Evolutionary conservation across 2,329 filamentous ascomycete species (phyloP).

Genomic region (Colletotrichum lini): DNA sequence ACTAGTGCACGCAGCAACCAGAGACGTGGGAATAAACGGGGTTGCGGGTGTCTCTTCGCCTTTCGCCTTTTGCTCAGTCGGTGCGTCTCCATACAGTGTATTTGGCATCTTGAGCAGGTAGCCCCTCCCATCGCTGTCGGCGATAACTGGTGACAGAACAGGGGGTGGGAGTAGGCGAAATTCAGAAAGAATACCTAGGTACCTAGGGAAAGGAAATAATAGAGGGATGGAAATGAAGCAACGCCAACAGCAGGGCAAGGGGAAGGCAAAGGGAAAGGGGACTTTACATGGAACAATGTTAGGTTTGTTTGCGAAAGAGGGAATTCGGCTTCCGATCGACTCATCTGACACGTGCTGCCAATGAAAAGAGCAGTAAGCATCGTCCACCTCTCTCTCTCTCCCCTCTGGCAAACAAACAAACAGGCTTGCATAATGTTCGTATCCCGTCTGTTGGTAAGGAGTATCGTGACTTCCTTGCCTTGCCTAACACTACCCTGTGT

Average conservation of each 20-base stretch:
- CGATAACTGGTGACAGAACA: not conserved
- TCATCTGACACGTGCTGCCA: slow-evolving; percentile 12
- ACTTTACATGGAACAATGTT: not conserved
- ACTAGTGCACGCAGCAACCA: slow-evolving; percentile 13
- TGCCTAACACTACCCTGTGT: not conserved
- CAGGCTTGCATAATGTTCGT: slow-evolving; percentile 3
- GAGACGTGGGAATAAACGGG: slow-evolving; percentile 11
- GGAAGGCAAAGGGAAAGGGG: not conserved
- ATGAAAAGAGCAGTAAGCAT: slow-evolving; percentile 4
- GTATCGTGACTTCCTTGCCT: not conserved
- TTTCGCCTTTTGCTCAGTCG: not conserved
- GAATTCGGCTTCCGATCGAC: not conserved
- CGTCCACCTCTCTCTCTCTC: too few relatives aligned
- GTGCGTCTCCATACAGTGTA: not conserved
- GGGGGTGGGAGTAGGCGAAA: not conserved
- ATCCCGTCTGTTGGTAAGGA: slow-evolving; percentile 13
- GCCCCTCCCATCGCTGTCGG: not conserved
- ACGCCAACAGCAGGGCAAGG: not conserved
- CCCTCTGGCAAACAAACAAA: slow-evolving; percentile 4
- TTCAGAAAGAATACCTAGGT: not conserved
- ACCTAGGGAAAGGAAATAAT: not conserved
- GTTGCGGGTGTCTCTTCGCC: not conserved
- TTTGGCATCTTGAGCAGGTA: not conserved
- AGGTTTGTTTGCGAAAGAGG: not conserved
- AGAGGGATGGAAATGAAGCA: not conserved